Conservation (phyloP, 192 early-diverging fungal genomes). For the Phycomyces blakesleeanus region DNA sequence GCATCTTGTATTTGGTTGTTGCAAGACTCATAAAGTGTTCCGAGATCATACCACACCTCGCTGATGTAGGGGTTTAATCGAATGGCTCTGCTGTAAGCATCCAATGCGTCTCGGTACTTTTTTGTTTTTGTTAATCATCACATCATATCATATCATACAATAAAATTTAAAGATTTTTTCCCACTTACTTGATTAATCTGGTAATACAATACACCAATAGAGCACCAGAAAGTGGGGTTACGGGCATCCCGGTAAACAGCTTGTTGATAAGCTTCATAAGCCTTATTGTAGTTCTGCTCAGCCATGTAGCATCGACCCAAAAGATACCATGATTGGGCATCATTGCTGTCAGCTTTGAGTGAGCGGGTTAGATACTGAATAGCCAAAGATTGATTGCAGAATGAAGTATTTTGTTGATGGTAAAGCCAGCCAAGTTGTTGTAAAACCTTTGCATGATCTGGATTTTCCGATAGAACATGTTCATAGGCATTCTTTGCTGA, state of each 20-base stretch:
- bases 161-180: background rate
- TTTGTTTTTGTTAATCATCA: background rate
- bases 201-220: conserved; percentile 97
- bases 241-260: conserved; percentile 90
- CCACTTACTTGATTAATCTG: conserved; percentile 77
- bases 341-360: conserved; percentile 77
- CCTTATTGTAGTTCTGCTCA: conserved; percentile 89
- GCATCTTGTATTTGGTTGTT: conserved; percentile 97
- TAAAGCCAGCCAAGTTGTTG: conserved; percentile 98
- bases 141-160: too few species aligned
- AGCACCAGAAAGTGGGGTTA: conserved; percentile 98
- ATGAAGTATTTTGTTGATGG: conserved; percentile 78
- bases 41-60: conserved; percentile 98
- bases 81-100: conserved; percentile 95
- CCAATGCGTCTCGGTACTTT: conserved; percentile 89
- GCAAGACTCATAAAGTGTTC: conserved; percentile 95
- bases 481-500: conserved; percentile 91
- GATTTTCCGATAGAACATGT: conserved; percentile 80
- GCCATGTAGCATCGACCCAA: conserved; percentile 97
- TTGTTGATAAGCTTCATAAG: conserved; percentile 97
- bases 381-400: conserved; percentile 82
- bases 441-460: conserved; percentile 91
- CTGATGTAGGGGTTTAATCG: conserved; percentile 89
- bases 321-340: conserved; percentile 93
- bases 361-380: conserved; percentile 80